phyloP scores from a whole-genome alignment of 768 basidiomycete species.

The Psilocybe sp. region DNA sequence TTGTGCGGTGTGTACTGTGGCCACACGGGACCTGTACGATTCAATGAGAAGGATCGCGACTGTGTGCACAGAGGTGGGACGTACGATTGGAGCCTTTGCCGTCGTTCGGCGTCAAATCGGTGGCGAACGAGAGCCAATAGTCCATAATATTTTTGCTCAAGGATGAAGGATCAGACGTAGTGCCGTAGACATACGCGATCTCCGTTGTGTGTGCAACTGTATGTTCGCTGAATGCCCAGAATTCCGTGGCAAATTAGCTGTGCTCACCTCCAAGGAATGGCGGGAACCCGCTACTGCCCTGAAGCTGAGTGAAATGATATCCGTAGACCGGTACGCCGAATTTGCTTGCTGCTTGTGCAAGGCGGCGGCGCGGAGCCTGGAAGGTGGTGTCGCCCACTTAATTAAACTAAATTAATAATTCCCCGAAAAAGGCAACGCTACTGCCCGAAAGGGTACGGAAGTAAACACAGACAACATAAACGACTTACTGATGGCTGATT shows the following conservation, averaged over 20 bases:
- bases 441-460: too few species aligned
- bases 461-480: not conserved
- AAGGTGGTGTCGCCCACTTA: constrained; percentile 38
- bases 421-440: too few species aligned
- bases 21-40: constrained; percentile 24
- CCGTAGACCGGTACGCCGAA: constrained; percentile 35
- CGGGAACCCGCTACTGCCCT: constrained; percentile 11
- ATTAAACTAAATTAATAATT: not conserved
- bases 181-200: constrained; percentile 32
- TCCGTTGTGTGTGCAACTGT: constrained; percentile 32
- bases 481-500: constrained; percentile 24
- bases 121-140: constrained; percentile 38
- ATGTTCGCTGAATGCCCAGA: not conserved
- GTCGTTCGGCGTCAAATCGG: constrained; percentile 33
- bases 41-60: constrained; percentile 7
- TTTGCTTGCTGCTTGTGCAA: constrained; percentile 35
- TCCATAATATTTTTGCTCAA: constrained; percentile 32
- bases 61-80: constrained; percentile 3
- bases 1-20: constrained; percentile 26
- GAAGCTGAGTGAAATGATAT: constrained; percentile 42
- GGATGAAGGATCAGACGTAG: constrained; percentile 20
- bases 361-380: constrained; percentile 35
- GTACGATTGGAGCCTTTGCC: constrained; percentile 17
- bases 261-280: constrained; percentile 29
- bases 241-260: not conserved